phyloP scores from a whole-genome alignment of 2,329 filamentous ascomycete genomes.

The Talaromyces sp. region DNA sequence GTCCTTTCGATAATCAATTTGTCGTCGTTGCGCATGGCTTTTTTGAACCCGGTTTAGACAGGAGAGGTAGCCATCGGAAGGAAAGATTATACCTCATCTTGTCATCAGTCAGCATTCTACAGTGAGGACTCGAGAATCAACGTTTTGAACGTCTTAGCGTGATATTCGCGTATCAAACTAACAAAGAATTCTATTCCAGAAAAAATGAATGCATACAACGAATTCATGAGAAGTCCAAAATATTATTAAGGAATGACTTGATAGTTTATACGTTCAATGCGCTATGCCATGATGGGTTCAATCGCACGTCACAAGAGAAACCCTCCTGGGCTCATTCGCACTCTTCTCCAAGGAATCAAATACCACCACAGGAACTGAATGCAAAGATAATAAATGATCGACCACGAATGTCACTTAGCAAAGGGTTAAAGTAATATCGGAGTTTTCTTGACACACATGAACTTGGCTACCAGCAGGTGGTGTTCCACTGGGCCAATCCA shows the following conservation, averaged over 20 bases:
- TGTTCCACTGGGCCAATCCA: slow-evolving; percentile 34
- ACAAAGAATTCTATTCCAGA: not conserved
- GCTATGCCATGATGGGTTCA: not conserved
- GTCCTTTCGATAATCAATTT: not conserved
- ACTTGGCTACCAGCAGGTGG: slow-evolving; percentile 31
- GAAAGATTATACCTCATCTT: not conserved
- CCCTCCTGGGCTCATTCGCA: not conserved
- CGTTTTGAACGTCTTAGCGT: not conserved
- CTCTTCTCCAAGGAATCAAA: not conserved
- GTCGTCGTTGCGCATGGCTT: not conserved
- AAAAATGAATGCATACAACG: not conserved
- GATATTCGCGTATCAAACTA: not conserved
- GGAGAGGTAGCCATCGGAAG: not conserved
- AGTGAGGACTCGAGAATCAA: not conserved
- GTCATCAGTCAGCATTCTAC: not conserved
- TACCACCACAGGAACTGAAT: not conserved
- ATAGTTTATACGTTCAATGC: not conserved
- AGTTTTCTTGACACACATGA: slow-evolving; percentile 26
- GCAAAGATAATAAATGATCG: not conserved
- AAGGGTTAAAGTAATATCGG: slow-evolving; percentile 31
- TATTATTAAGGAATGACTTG: not conserved
- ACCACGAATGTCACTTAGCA: slow-evolving; percentile 21
- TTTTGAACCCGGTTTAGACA: not conserved
- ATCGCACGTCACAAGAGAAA: not conserved
- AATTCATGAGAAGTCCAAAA: not conserved